Conservation (phyloP, 208 protist genomes). For the Kentomonas sorsogonicus region DNA sequence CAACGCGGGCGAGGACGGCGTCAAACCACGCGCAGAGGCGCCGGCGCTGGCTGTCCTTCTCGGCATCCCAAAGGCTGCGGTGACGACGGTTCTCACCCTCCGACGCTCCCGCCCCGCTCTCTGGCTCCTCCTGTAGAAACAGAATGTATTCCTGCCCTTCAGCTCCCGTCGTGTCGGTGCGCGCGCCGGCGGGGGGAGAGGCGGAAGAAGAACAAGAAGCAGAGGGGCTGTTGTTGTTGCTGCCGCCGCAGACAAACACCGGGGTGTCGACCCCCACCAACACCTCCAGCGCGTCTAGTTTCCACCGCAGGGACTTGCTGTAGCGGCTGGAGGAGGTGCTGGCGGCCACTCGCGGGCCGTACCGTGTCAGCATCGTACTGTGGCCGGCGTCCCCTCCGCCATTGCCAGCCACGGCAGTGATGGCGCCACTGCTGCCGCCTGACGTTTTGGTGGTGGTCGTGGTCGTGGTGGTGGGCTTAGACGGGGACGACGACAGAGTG, state of each 20-base stretch:
- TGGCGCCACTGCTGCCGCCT: background rate
- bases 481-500: too few relatives aligned
- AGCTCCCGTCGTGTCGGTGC: too few relatives aligned
- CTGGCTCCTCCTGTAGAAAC: conserved; percentile 31
- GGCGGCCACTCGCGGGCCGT: background rate
- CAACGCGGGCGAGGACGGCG: conserved; percentile 72
- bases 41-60: conserved; percentile 42
- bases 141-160: conserved; percentile 71
- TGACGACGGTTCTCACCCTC: too few relatives aligned
- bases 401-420: background rate
- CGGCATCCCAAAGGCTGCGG: background rate
- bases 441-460: too few relatives aligned
- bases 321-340: conserved; percentile 22
- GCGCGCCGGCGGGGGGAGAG: too few relatives aligned
- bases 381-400: background rate
- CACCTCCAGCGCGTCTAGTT: conserved; percentile 65
- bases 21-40: conserved; percentile 76
- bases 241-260: conserved; percentile 53
- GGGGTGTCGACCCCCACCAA: conserved; percentile 80
- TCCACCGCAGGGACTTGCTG: conserved; percentile 65
- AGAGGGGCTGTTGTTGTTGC: too few relatives aligned
- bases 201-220: too few relatives aligned
- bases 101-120: conserved; percentile 7
- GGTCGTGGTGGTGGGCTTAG: too few relatives aligned
- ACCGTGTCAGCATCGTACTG: too few relatives aligned